Evolutionary conservation across 306 rosid genomes (phyloP), one percentile per base, ranked within the genome.

Genomic region (Biancaea sappan): DNA sequence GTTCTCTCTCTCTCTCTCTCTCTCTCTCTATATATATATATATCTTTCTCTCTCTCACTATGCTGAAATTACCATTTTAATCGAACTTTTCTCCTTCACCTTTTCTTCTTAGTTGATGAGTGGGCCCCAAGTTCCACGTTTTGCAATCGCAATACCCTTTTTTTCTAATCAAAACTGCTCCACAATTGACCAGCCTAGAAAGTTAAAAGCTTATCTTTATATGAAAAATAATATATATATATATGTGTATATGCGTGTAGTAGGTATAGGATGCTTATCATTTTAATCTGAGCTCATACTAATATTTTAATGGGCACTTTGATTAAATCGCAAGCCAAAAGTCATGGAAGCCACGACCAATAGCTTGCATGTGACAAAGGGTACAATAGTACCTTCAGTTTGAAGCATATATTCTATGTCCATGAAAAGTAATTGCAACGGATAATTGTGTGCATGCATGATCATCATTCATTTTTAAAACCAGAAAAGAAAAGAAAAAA

Each of bases 121-220:
- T 81, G 83, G 86, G 83, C 6, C 74, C 80, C 77, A 24, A 43
- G 13, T 56, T 51, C 60, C 83, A 76, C 75, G 68, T 58, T 73
- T 76, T 71, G 82, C 63, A 63, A 43, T 68, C 59, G 43, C 47
- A 72, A 0, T 60, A 31, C 63, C 26, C 35, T 73, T 62, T 73
- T 69, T 19, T 26, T 74, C 34, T 60, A 53, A 72, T 53, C 67
- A 81, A 69, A 77, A 76, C 65, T 47, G 34, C 71, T 81, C 78
- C 52, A 47, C 56, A 60, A 38, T 79, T 66, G 60, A 31, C 74
- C 43, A 54, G 3, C 12, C 43, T 25, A 29, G 2, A 71, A 35
- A 70, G 56, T 34, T 34, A 7, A 57, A 26, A 9, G 9, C 44
- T 38, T 38, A 7, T 35, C 4, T 35, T 7, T 38, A 38, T 7